A percentile compares a stretch with the other conserved stretches of the same genome.
These are phyloP conservation scores for Aspergillus thermomutatus DNA, from an alignment of 2,329 filamentous ascomycete genomes.

Conservation along the genomic window DNA sequence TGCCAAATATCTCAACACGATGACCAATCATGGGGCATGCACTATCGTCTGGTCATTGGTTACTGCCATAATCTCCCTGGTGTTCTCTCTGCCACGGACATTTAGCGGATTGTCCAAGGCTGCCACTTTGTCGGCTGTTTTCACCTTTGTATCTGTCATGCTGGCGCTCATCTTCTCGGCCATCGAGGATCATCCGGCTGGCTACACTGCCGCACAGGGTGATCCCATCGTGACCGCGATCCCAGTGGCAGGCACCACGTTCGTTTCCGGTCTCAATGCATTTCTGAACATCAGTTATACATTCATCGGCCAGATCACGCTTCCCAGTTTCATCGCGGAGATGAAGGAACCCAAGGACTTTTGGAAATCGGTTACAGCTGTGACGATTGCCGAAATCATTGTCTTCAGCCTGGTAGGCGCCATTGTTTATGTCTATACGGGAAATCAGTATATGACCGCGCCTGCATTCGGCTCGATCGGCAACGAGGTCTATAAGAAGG, in stretches of 20 bases:
- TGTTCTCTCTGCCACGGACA: conserved; percentile 79
- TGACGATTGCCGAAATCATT: conserved; percentile 83
- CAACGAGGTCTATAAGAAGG: conserved; percentile 73
- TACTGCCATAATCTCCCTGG: conserved; percentile 69
- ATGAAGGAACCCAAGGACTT: conserved; percentile 82
- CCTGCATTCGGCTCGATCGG: conserved; percentile 84
- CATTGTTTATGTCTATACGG: conserved; percentile 82
- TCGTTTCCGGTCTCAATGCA: conserved; percentile 77
- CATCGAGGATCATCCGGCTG: conserved; percentile 69
- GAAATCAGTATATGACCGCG: conserved; percentile 81
- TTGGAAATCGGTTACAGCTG: conserved; percentile 86
- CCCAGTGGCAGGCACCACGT: conserved; percentile 68
- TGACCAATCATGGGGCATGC: conserved; percentile 68
- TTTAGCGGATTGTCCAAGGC: conserved; percentile 77
- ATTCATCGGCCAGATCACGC: conserved; percentile 91
- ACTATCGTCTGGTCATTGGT: conserved; percentile 78
- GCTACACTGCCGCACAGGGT: conserved; percentile 59
- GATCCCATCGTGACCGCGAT: conserved; percentile 66
- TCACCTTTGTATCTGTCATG: conserved; percentile 86
- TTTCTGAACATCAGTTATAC: conserved; percentile 96
- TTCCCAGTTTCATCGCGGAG: conserved; percentile 92
- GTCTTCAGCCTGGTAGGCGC: conserved; percentile 79
- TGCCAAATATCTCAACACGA: conserved; percentile 86
- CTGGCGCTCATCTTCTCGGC: conserved; percentile 79
- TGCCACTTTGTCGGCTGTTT: conserved; percentile 74